A percentile compares a stretch with the other conserved stretches of the same genome.
These are phyloP conservation scores for Apiotrichum mycotoxinovorans DNA, from an alignment of 1,284 basidiomycete species.

Conservation along the genomic window DNA sequence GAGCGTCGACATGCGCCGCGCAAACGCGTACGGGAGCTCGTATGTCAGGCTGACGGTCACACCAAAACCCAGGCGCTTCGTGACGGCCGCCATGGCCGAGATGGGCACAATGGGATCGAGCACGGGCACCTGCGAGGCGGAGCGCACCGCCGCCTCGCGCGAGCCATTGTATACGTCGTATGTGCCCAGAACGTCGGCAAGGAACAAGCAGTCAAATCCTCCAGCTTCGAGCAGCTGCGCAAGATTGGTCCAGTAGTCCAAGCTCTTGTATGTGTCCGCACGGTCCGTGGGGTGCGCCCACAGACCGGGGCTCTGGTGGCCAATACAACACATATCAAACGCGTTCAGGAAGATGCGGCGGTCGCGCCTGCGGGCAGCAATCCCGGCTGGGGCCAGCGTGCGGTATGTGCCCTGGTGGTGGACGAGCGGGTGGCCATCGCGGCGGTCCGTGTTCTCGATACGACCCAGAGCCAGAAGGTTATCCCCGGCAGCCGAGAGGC, in stretches of 20 bases:
- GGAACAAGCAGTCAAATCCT: constrained; percentile 10
- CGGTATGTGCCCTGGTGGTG: constrained; percentile 13
- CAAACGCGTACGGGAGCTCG: constrained; percentile 45
- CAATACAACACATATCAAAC: constrained; percentile 17
- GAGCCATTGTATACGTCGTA: constrained; percentile 16
- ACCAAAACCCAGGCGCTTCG: constrained; percentile 15
- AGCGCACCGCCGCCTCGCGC: constrained; percentile 11
- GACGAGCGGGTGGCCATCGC: constrained; percentile 10
- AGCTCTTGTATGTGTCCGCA: constrained; percentile 13
- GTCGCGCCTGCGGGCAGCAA: background rate
- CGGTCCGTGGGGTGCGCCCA: constrained; percentile 10
- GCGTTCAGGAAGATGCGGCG: constrained; percentile 15
- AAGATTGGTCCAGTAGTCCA: constrained; percentile 16
- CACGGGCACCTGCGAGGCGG: constrained; percentile 14
- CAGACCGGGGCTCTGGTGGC: constrained; percentile 16
- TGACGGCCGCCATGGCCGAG: constrained; percentile 17
- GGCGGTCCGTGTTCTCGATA: constrained; percentile 5
- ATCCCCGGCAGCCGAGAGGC: constrained; percentile 9
- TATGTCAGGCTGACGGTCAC: constrained; percentile 21
- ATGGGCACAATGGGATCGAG: constrained; percentile 9
- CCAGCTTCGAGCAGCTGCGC: constrained; percentile 12
- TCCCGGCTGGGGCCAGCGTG: background rate
- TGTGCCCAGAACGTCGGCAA: constrained; percentile 16
- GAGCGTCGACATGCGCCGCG: constrained; percentile 42
- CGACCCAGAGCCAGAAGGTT: constrained; percentile 11